Evolutionary conservation across 2,329 filamentous ascomycete genomes (phyloP).

Genomic region (Beauveria caledonica): DNA sequence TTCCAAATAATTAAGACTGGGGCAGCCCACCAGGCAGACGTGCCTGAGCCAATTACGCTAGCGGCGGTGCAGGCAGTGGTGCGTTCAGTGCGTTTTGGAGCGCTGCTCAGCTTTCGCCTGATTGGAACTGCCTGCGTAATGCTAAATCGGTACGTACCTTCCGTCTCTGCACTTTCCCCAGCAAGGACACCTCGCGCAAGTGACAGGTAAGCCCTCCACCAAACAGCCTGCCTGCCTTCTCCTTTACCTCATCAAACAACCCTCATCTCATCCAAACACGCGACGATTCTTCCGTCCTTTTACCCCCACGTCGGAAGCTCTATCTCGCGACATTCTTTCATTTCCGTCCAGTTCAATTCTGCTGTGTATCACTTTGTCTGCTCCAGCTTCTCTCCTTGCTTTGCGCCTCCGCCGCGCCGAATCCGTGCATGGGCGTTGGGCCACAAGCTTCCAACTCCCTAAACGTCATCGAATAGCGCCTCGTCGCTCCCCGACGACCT

Average conservation of each 20-base stretch:
- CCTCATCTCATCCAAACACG: constrained; percentile 8
- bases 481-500: neutral
- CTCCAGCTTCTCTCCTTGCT: neutral
- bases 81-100: neutral
- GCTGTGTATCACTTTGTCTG: neutral
- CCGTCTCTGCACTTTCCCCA: neutral
- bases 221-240: neutral
- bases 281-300: constrained; percentile 13
- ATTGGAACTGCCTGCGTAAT: neutral
- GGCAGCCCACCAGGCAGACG: neutral
- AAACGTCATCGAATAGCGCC: constrained; percentile 10
- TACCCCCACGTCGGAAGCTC: constrained; percentile 4
- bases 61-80: neutral
- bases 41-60: constrained; percentile 9
- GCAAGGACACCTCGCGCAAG: constrained; percentile 8
- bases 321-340: constrained; percentile 2
- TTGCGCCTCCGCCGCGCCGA: constrained; percentile 7
- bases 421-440: constrained; percentile 11
- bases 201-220: constrained; percentile 10
- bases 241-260: constrained; percentile 11
- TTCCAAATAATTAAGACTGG: constrained; percentile 10
- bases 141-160: neutral
- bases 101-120: neutral
- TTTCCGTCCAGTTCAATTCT: neutral
- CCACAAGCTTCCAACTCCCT: constrained; percentile 8